Conservation (phyloP, 805 yeast species). For the Metschnikowia anglica region DNA sequence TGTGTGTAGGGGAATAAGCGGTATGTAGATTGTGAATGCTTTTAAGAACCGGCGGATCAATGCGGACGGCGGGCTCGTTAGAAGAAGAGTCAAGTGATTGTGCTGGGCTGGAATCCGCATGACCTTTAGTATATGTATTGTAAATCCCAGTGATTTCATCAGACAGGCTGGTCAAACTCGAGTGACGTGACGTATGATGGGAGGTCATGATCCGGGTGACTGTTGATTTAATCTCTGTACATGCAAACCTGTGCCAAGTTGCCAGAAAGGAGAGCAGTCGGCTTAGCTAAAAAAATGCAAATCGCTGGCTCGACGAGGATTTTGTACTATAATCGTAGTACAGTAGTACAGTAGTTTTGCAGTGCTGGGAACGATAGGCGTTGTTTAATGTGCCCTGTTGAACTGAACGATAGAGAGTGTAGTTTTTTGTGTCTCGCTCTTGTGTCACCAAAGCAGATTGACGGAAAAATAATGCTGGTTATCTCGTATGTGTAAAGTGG, state of each 20-base stretch:
- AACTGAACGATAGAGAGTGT: neutral
- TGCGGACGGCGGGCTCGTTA: slow-evolving; percentile 7
- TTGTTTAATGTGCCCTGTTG: neutral
- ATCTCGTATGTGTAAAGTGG: no score
- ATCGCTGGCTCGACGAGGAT: neutral
- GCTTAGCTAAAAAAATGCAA: neutral
- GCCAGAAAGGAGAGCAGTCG: neutral
- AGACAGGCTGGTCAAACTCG: slow-evolving; percentile 18
- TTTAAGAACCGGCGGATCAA: slow-evolving; percentile 2
- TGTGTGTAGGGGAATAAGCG: neutral
- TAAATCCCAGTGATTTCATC: slow-evolving; percentile 18
- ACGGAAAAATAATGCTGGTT: no score
- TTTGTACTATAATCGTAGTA: no score
- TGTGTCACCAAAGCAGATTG: no score
- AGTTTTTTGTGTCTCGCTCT: no score
- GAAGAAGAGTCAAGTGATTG: slow-evolving; percentile 13
- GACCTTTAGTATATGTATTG: slow-evolving; percentile 9
- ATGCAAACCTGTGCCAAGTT: neutral
- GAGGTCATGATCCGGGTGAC: slow-evolving; percentile 4
- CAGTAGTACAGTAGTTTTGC: no score
- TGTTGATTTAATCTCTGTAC: neutral
- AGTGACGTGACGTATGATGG: slow-evolving; percentile 9
- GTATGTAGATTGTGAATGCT: neutral
- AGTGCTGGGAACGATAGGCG: slow-evolving; percentile 1
- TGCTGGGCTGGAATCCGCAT: neutral